phyloP scores from a whole-genome alignment of 2,329 filamentous ascomycete species.

The Diaporthe longicolla region DNA sequence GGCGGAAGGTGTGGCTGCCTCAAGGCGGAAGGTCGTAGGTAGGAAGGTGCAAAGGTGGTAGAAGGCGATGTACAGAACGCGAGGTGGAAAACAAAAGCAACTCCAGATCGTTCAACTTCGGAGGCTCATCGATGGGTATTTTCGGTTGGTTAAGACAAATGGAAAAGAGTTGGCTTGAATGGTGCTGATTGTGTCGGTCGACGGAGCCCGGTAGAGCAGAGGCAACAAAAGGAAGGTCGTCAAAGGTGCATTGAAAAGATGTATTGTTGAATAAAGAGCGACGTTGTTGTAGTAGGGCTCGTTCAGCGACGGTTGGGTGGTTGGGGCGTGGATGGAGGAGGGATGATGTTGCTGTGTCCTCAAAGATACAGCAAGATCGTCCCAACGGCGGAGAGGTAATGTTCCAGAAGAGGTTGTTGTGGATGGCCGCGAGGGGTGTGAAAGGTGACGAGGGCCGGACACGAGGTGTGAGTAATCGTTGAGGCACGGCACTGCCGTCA shows the following conservation, averaged over 20 bases:
- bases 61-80: slow-evolving; percentile 42
- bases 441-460: slow-evolving; percentile 36
- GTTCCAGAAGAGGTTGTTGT: slow-evolving; percentile 26
- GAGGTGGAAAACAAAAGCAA: slow-evolving; percentile 48
- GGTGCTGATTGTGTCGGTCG: slow-evolving; percentile 49
- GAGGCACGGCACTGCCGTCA: slow-evolving; percentile 43
- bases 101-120: slow-evolving; percentile 61
- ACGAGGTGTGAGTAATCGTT: slow-evolving; percentile 41
- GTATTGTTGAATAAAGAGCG: slow-evolving; percentile 42
- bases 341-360: slow-evolving; percentile 38
- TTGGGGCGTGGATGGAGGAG: slow-evolving; percentile 3
- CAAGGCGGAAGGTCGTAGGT: slow-evolving; percentile 11
- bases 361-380: slow-evolving; percentile 38
- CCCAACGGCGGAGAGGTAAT: slow-evolving; percentile 16
- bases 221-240: slow-evolving; percentile 50
- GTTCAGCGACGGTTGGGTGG: slow-evolving; percentile 8
- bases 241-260: slow-evolving; percentile 45
- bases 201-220: slow-evolving; percentile 49
- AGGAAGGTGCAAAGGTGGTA: slow-evolving; percentile 39
- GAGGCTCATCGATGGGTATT: slow-evolving; percentile 62
- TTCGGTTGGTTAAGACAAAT: slow-evolving; percentile 54
- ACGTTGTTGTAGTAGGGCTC: slow-evolving; percentile 24
- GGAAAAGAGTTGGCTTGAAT: slow-evolving; percentile 46
- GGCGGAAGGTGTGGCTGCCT: slow-evolving; percentile 32
- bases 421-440: slow-evolving; percentile 2